phyloP scores from a whole-genome alignment of 257 asterid genomes.

The Verbena officinalis region DNA sequence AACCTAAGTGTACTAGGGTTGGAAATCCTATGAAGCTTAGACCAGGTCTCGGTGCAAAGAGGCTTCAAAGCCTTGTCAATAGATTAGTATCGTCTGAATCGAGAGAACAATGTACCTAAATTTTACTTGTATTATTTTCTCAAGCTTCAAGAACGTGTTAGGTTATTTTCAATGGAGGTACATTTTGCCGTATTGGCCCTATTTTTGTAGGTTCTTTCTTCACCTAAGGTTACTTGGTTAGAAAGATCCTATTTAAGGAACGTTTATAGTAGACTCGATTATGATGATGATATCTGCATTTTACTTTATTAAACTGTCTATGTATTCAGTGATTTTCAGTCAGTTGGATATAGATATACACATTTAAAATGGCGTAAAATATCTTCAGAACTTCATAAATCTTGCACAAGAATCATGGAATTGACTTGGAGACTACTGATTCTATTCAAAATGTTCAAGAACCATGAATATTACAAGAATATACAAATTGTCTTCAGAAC shows the following conservation, averaged over 20 bases:
- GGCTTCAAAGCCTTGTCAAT: conserved; percentile 53
- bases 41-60: conserved; percentile 69
- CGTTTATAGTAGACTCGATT: background rate
- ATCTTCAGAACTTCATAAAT: too few relatives aligned
- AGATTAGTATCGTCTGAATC: conserved; percentile 33
- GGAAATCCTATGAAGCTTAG: conserved; percentile 47
- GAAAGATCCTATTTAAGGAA: too few relatives aligned
- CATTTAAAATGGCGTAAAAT: too few relatives aligned
- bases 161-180: background rate
- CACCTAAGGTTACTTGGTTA: too few relatives aligned
- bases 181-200: background rate
- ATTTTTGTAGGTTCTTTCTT: conserved; percentile 1
- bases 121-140: conserved; percentile 18
- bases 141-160: background rate
- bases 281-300: too few relatives aligned
- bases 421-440: background rate
- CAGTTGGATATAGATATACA: too few relatives aligned
- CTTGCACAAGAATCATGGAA: background rate
- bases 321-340: background rate
- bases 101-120: conserved; percentile 47
- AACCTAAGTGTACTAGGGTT: conserved; percentile 55
- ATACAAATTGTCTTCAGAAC: too few relatives aligned
- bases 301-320: too few relatives aligned
- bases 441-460: conserved; percentile 13
- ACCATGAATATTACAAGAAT: conserved; percentile 3